Percentiles rank a stretch among this genome's conserved stretches.
Conservation (phyloP, 352 stramenopile genomes). For the Phytophthora pisi region DNA sequence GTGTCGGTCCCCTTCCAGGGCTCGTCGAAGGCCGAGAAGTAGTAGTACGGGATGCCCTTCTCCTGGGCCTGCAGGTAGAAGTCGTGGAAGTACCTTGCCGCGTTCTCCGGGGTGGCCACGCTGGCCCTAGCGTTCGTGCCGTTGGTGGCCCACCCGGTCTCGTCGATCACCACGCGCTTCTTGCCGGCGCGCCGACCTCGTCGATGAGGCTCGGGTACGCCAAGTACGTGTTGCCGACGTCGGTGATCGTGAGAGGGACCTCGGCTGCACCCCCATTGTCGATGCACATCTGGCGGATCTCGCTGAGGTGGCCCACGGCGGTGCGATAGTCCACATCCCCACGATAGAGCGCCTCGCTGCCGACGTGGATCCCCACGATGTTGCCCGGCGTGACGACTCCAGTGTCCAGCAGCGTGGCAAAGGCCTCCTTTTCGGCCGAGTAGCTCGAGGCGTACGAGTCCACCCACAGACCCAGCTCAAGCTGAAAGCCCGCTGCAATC, state of each 20-base stretch:
- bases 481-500: not conserved
- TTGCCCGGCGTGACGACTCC: not conserved
- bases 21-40: constrained; percentile 1
- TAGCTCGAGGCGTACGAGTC: constrained; percentile 23
- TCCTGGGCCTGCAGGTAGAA: not conserved
- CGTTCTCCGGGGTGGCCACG: not conserved
- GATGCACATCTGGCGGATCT: constrained; percentile 1
- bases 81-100: not conserved
- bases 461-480: not conserved
- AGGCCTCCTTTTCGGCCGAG: not conserved
- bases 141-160: not conserved
- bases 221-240: not conserved
- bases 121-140: not conserved
- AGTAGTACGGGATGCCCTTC: not conserved
- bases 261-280: not conserved
- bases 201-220: not conserved
- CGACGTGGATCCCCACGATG: not conserved
- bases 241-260: not conserved
- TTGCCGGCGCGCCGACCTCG: not conserved
- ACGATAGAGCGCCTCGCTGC: not conserved
- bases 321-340: not conserved
- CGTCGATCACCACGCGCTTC: not conserved
- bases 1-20: not conserved
- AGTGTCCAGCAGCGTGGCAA: not conserved
- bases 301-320: not conserved